phyloP scores from a whole-genome alignment of 805 yeast species.

The Yamadazyma akitaensis region DNA sequence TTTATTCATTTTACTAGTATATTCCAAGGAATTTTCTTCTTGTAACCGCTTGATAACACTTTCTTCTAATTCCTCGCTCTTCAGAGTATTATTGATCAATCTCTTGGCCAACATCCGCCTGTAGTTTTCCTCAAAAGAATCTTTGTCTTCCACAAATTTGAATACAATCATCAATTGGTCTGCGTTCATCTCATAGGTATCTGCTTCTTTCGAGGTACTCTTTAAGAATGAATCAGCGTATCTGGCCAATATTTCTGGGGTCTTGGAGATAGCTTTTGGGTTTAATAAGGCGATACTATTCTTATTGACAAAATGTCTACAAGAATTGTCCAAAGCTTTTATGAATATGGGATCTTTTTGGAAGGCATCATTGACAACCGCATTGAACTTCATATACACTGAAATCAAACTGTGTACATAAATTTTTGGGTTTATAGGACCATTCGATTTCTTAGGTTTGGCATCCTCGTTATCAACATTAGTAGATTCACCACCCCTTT shows the following conservation, averaged over 20 bases:
- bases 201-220: slow-evolving; percentile 67
- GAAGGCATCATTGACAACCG: slow-evolving; percentile 64
- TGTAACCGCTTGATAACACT: slow-evolving; percentile 80
- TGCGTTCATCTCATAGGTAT: slow-evolving; percentile 69
- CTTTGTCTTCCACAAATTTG: slow-evolving; percentile 87
- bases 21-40: slow-evolving; percentile 86
- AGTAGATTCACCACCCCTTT: slow-evolving; percentile 28
- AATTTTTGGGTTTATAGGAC: slow-evolving; percentile 60
- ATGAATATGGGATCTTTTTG: slow-evolving; percentile 73
- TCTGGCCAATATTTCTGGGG: slow-evolving; percentile 89
- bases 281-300: slow-evolving; percentile 73
- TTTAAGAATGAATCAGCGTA: slow-evolving; percentile 82
- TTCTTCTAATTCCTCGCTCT: slow-evolving; percentile 83
- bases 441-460: slow-evolving; percentile 18
- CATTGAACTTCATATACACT: slow-evolving; percentile 65
- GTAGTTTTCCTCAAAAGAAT: slow-evolving; percentile 90
- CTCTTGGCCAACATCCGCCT: slow-evolving; percentile 86
- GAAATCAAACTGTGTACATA: slow-evolving; percentile 75
- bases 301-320: slow-evolving; percentile 75
- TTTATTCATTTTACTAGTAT: slow-evolving; percentile 88
- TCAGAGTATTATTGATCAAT: slow-evolving; percentile 80
- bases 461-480: slow-evolving; percentile 14
- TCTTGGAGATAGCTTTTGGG: slow-evolving; percentile 60
- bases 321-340: slow-evolving; percentile 86
- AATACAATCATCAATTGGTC: slow-evolving; percentile 86